Evolutionary conservation across 1,139 yeast species (phyloP), one percentile per base, ranked within the genome.

Genomic region (Yamadazyma songkhlaensis): DNA sequence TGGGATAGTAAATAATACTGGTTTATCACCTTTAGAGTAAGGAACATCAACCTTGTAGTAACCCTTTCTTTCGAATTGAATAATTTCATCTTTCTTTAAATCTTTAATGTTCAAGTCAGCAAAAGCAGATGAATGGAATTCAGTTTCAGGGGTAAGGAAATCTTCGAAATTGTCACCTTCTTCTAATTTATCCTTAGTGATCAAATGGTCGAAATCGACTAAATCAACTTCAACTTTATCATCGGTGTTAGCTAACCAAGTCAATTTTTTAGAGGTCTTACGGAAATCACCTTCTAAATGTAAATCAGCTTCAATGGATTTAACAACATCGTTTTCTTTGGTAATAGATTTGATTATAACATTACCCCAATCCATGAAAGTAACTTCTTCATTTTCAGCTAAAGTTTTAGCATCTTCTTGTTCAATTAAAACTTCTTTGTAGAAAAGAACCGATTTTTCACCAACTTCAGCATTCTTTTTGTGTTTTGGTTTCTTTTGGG

Each of bases 291-390:
- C 97, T 51, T 87, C 97, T 61, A 92, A 77, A 64, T 92, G 86
- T 54, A 92, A 74, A 54, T 81, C 83, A 47, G 89, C 97, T 43
- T 81, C 86, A 47, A 90, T 68, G 3, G 81, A 70, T 39, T 72
- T 72, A 14, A 46, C 43, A 39, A 84, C 83, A 31, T 71, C 53
- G 39, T 72, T 77, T 40, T 75, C 79, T 61, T 78, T 83, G 57
- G 67, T 65, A 55, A 90, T 77, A 64, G 81, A 80, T 51, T 85
- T 76, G 49, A 90, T 69, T 49, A 92, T 84, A 39, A 84, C 88
- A 59, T 92, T 92, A 76, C 97, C 97, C 98, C 98, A 92, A 68
- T 92, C 97, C 98, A 92, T 92, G 57, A 92, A 78, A 29, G 97
- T 92, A 44, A 90, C 75, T 70, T 92, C 97, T 67, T 92, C 97